Percentiles rank a stretch among this genome's conserved stretches.
Conservation (phyloP, 2,329 filamentous ascomycete genomes). For the Beauveria sp. region DNA sequence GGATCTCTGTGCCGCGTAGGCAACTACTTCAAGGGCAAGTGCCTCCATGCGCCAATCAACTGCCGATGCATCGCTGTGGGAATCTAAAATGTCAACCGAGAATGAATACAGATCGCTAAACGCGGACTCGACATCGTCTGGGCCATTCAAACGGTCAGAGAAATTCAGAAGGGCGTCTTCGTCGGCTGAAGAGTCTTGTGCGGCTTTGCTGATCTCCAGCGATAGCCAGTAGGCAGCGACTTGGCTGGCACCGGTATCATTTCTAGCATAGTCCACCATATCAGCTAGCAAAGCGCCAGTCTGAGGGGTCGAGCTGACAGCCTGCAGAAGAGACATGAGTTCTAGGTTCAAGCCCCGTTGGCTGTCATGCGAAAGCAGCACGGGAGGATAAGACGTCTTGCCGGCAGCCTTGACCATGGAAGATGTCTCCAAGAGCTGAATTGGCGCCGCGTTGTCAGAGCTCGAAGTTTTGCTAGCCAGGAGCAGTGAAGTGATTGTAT, state of each 20-base stretch:
- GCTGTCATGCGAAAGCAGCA: conserved; percentile 57
- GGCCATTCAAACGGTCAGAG: conserved; percentile 29
- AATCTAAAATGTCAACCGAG: conserved; percentile 54
- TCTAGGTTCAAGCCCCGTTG: conserved; percentile 54
- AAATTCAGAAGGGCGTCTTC: conserved; percentile 60
- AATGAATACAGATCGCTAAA: conserved; percentile 63
- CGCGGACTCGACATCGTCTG: conserved; percentile 37
- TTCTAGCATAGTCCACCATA: conserved; percentile 56
- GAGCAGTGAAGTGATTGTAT: conserved; percentile 54
- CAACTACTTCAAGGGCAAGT: conserved; percentile 72
- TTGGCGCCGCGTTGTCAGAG: conserved; percentile 15
- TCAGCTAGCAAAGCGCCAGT: conserved; percentile 55
- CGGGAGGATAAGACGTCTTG: conserved; percentile 42
- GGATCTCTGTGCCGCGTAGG: conserved; percentile 64
- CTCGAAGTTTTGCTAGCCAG: conserved; percentile 17
- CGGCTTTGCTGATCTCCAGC: conserved; percentile 60
- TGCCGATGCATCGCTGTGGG: conserved; percentile 40
- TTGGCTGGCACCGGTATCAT: conserved; percentile 49
- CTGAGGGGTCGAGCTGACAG: conserved; percentile 49
- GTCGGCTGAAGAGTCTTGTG: conserved; percentile 41
- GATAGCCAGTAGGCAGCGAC: conserved; percentile 75
- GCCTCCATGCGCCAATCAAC: conserved; percentile 67
- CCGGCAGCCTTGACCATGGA: conserved; percentile 12
- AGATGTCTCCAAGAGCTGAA: conserved; percentile 19
- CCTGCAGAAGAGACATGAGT: conserved; percentile 50